Evolutionary conservation across 2,329 filamentous ascomycete species (phyloP).

Genomic region (Arthrobotrys megalospora): DNA sequence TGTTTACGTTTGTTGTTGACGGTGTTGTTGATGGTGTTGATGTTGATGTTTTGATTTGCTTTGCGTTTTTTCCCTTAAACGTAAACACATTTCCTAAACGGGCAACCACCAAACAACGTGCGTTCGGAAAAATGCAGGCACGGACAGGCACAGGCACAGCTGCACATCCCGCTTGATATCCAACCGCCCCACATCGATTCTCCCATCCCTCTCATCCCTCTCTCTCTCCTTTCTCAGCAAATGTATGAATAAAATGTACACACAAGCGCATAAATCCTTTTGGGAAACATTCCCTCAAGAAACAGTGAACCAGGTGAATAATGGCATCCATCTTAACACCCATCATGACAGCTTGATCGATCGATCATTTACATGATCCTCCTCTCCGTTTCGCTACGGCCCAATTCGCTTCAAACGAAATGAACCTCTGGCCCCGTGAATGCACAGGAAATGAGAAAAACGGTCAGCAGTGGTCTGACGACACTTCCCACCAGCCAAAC

Average conservation of each 20-base stretch:
- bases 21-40: conserved; percentile 49
- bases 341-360: conserved; percentile 1
- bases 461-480: background rate
- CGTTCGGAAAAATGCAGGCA: conserved; percentile 30
- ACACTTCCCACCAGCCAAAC: background rate
- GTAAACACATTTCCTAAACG: conserved; percentile 42
- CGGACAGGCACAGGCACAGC: background rate
- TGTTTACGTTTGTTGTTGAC: conserved; percentile 29
- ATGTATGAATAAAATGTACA: background rate
- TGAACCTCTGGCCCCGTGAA: conserved; percentile 10
- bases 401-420: conserved; percentile 2
- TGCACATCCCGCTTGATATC: conserved; percentile 18
- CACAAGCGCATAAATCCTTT: background rate
- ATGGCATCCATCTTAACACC: background rate
- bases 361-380: conserved; percentile 12
- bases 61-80: conserved; percentile 9
- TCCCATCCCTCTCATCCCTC: conserved; percentile 1
- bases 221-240: conserved; percentile 1
- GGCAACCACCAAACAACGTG: conserved; percentile 33
- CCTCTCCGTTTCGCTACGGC: conserved; percentile 13
- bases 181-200: conserved; percentile 20
- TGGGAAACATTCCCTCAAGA: conserved; percentile 3
- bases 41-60: conserved; percentile 23
- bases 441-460: conserved; percentile 31
- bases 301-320: background rate